Conservation (phyloP, 306 rosid genomes). For the Quercus gilva region DNA sequence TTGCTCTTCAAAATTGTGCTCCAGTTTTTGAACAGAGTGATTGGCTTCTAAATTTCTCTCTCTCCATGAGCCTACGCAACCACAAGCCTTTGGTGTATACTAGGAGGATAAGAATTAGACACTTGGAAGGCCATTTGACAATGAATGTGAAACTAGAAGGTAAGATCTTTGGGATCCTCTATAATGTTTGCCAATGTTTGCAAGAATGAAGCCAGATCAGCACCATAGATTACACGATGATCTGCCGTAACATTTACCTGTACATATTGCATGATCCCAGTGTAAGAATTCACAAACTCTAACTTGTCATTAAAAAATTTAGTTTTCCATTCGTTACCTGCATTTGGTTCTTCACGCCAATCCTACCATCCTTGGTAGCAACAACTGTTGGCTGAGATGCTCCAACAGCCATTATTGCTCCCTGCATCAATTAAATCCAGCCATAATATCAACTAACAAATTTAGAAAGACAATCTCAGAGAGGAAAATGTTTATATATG, state of each 20-base stretch:
- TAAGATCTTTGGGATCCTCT: conserved; percentile 95
- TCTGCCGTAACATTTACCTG: conserved; percentile 99
- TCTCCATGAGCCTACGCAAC: conserved; percentile 16
- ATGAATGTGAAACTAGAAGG: conserved; percentile 53
- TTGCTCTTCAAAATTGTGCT: conserved; percentile 27
- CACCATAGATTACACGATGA: conserved; percentile 92
- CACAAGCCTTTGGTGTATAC: not conserved
- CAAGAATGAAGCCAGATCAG: conserved; percentile 92
- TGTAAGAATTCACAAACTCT: conserved; percentile 19
- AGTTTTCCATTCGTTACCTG: conserved; percentile 52
- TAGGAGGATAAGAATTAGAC: conserved; percentile 1
- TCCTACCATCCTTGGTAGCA: conserved; percentile 87
- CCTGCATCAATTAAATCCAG: conserved; percentile 46
- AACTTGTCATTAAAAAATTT: not conserved
- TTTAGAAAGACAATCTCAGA: not conserved
- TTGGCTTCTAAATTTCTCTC: conserved; percentile 4
- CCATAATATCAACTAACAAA: conserved; percentile 1
- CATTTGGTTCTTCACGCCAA: conserved; percentile 91
- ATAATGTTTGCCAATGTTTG: conserved; percentile 82
- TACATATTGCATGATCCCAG: conserved; percentile 18
- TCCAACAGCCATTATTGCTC: conserved; percentile 99
- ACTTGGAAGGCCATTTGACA: conserved; percentile 8
- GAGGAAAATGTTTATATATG: not conserved
- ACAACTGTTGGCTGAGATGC: conserved; percentile 76
- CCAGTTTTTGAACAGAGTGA: not conserved